Evolutionary conservation across 768 basidiomycete genomes (phyloP), one percentile per base, ranked within the genome.

Genomic region (Scleroderma bovista): DNA sequence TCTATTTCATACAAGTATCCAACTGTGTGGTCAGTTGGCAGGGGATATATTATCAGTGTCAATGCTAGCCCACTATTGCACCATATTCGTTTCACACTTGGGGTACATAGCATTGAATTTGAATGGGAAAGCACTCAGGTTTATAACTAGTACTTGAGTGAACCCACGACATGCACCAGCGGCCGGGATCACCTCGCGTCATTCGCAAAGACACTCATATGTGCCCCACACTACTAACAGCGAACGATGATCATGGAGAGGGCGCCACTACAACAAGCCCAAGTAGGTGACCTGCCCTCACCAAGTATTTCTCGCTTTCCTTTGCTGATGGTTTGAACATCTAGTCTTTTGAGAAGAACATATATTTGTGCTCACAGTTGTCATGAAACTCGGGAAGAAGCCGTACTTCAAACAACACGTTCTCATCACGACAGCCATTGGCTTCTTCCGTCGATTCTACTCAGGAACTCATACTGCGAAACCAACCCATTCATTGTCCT

Each of bases 391-490:
- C 1, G 90, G 91, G 20, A 91, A 88, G 70, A 86, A 86, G 54
- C 75, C 94, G 36, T 72, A 73, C 38, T 74, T 97, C 12, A 81
- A 93, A 24, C 96, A 98, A 67, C 80, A 93, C 38, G 91, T 89
- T 3, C n/a, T n/a, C n/a, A 88, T 93, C 49, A 92, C 95, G 3
- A 97, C 93, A 1, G 93, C 95, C 22, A 92, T 86, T 43, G 86
- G 96, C 36, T 98, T 92, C 70, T 96, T 98, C 68, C 83, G 89
- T 32, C 75, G 96, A n/a, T 98, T 97, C 70, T 99, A 98, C 67
- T 72, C 95, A 59, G 94, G 95, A 72, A 95, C 64, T 77, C 83
- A 8, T 95, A 93, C 62, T 93, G 89, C 72, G 93, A 96, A 64
- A 97, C 95, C 0, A 95, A 98, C 56, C 93, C 93, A 0, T 93